Evolutionary conservation across 306 rosid genomes (phyloP).

Genomic region (Sesbania bispinosa): DNA sequence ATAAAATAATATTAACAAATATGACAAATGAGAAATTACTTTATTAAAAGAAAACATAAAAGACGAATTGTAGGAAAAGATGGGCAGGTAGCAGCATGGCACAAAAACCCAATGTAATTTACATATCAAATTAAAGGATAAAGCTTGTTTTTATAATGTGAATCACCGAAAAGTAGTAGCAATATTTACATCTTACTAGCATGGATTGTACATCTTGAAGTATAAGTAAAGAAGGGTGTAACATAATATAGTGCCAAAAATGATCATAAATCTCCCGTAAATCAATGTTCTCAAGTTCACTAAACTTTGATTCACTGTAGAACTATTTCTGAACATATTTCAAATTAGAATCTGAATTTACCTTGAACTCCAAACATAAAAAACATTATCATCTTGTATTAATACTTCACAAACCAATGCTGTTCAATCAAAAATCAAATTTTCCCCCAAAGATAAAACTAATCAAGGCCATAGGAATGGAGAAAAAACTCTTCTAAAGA

Average conservation of each 20-base stretch:
- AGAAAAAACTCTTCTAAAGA: background rate
- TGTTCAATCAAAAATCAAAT: background rate
- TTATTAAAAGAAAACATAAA: background rate
- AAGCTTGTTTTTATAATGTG: background rate
- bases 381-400: background rate
- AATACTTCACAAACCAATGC: background rate
- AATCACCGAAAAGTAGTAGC: background rate
- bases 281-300: background rate
- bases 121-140: background rate
- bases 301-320: background rate
- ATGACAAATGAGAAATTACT: background rate
- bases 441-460: background rate
- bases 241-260: background rate
- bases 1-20: background rate
- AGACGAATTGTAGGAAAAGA: background rate
- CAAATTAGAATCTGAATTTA: background rate
- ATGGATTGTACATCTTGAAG: background rate
- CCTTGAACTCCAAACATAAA: background rate
- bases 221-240: background rate
- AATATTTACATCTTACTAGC: background rate
- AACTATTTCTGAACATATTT: background rate
- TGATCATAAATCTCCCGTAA: background rate
- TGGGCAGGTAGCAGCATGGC: background rate
- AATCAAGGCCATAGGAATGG: background rate
- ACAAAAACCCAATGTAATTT: background rate